Evolutionary conservation across 2,329 filamentous ascomycete species (phyloP), one percentile per base, ranked within the genome.

Genomic region (Diplodia mutila): DNA sequence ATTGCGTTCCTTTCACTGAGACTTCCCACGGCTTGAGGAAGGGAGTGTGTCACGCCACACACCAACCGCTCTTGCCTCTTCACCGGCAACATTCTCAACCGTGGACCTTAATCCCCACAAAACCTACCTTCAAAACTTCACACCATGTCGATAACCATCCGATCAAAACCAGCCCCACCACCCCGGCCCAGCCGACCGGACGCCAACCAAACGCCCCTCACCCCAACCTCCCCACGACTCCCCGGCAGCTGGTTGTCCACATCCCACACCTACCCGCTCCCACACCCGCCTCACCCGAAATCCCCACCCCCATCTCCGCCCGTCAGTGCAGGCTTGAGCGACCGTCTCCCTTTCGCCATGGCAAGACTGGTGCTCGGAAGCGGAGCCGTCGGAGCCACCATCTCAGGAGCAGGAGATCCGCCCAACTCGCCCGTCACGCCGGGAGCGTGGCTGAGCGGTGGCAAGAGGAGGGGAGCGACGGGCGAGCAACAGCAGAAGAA

Each of bases 361-460:
- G 7, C 59, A 11, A 27, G 59, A 2, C 27, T 51, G n/a, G 9
- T 25, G n/a, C 59, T 63, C 11, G 29, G 39, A 23, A 12, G 14
- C 23, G 27, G 57, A 5, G 11, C 16, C 4, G 4, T 14, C 23
- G 16, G 14, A 4, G 16, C 51, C 25, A 3, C 42, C 3, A 9
- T 18, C 18, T 4, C 3, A 46, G n/a, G 42, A 46, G 59, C 23
- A 12, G 42, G 59, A n/a, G 59, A 63, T 48, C 29, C 59, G 6
- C n/a, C 59, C 27, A 63, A 51, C 59, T 37, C 59, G 46, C 46
- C 59, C 46, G 59, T 51, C 59, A 51, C 54, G 54, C 54, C 54
- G 12, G 34, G 32, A n/a, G 23, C 54, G 34, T 59, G 34, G 34
- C 54, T 27, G 4, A 27, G 42, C 29, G 25, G 39, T 6, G 39